Percentiles rank a stretch among this genome's conserved stretches.
Evolutionary conservation across 2,329 filamentous ascomycete species (phyloP).

Genomic region (Xylariaceae sp.): DNA sequence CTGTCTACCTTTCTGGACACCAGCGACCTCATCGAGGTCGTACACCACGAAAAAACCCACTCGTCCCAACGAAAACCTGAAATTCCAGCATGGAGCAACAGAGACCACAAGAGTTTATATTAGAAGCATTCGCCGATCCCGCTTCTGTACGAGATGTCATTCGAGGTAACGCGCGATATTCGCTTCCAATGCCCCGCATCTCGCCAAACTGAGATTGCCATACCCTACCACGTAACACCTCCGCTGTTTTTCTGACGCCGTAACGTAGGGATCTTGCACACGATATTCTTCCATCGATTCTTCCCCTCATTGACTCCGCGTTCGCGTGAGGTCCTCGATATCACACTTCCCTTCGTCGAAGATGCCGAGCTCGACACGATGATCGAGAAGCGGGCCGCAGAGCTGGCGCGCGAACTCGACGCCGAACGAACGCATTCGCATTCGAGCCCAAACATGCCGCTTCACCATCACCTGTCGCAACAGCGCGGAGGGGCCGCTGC

Average conservation of each 20-base stretch:
- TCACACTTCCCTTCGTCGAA: constrained; percentile 86
- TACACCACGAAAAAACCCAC: constrained; percentile 5
- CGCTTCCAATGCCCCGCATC: constrained; percentile 17
- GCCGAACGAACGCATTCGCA: constrained; percentile 52
- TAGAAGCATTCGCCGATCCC: constrained; percentile 93
- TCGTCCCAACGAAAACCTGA: not conserved
- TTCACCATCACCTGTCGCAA: constrained; percentile 43
- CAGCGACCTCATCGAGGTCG: constrained; percentile 21
- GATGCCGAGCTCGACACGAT: constrained; percentile 91
- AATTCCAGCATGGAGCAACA: constrained; percentile 53
- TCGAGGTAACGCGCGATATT: constrained; percentile 67
- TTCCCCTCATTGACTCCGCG: constrained; percentile 85
- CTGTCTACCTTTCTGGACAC: constrained; percentile 12
- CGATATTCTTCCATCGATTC: constrained; percentile 98
- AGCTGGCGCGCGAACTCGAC: constrained; percentile 79
- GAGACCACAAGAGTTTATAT: constrained; percentile 81
- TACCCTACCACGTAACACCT: not conserved
- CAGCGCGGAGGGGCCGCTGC: constrained; percentile 19
- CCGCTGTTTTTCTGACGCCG: not conserved
- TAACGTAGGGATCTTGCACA: constrained; percentile 80
- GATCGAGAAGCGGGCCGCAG: constrained; percentile 84
- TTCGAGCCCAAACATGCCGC: constrained; percentile 13
- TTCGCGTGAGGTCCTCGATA: constrained; percentile 87
- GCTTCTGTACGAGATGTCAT: constrained; percentile 89
- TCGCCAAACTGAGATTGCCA: not conserved